These are phyloP conservation scores for Venturiaceae sp. DNA, from an alignment of 2,329 filamentous ascomycete species.

Conservation along the genomic window DNA sequence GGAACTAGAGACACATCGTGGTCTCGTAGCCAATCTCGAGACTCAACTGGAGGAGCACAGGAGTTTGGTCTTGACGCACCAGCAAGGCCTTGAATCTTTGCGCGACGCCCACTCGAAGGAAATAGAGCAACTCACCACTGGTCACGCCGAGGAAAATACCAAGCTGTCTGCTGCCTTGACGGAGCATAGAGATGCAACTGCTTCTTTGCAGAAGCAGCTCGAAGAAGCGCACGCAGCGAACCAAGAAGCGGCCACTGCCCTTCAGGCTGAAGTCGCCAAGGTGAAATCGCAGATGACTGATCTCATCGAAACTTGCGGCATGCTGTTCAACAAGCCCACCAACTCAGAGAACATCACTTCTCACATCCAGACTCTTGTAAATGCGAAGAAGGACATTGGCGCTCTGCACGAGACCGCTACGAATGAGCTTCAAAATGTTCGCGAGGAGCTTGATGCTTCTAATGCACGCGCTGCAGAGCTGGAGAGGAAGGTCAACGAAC, in stretches of 20 bases:
- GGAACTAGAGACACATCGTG: constrained; percentile 40
- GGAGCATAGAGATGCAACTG: constrained; percentile 20
- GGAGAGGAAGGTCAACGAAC: constrained; percentile 33
- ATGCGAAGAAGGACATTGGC: constrained; percentile 35
- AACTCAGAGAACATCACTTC: constrained; percentile 38
- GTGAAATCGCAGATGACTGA: constrained; percentile 51
- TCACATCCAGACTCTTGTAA: constrained; percentile 32
- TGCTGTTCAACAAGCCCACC: constrained; percentile 47
- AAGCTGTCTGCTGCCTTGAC: constrained; percentile 24
- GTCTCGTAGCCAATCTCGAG: constrained; percentile 45
- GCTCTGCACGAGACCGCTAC: constrained; percentile 31
- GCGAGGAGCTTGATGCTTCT: constrained; percentile 32
- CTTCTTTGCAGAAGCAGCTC: constrained; percentile 23
- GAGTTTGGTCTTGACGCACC: constrained; percentile 42
- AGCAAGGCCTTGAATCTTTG: constrained; percentile 42
- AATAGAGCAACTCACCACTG: constrained; percentile 50
- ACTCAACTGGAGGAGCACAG: constrained; percentile 48
- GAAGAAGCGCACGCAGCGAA: constrained; percentile 14
- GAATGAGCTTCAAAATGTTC: constrained; percentile 29
- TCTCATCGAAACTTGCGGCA: constrained; percentile 53
- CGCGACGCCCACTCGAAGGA: constrained; percentile 44
- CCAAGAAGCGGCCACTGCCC: constrained; percentile 23
- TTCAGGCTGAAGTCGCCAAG: constrained; percentile 49
- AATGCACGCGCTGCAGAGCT: constrained; percentile 27
- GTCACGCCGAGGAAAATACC: constrained; percentile 21